Conservation (phyloP, 2,329 filamentous ascomycete genomes). For the Acrocalymma vagum region DNA sequence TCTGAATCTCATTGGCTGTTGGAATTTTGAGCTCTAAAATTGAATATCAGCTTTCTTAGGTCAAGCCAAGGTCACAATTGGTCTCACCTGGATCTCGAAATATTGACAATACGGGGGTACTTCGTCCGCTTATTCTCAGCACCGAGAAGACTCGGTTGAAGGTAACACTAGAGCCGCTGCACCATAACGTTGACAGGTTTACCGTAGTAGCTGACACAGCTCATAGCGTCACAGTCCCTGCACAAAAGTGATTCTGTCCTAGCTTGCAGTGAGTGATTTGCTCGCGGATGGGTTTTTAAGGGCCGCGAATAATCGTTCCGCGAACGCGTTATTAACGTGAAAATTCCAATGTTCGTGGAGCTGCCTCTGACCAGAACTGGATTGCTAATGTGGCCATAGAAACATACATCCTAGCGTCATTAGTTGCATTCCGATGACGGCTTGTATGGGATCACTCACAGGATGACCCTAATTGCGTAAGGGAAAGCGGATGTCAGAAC, state of each 20-base stretch:
- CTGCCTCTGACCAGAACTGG: too few species aligned
- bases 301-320: slow-evolving; percentile 2
- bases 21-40: slow-evolving; percentile 1
- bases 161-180: neutral
- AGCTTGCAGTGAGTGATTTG: slow-evolving; percentile 8
- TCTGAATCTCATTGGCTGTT: slow-evolving; percentile 9
- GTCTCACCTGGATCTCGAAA: slow-evolving; percentile 6
- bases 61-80: neutral
- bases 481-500: too few species aligned
- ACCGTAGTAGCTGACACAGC: slow-evolving; percentile 13
- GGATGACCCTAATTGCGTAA: too few species aligned
- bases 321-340: slow-evolving; percentile 19
- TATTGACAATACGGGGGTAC: slow-evolving; percentile 14
- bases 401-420: too few species aligned
- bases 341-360: slow-evolving; percentile 21
- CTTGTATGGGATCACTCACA: too few species aligned
- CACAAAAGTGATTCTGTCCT: slow-evolving; percentile 13
- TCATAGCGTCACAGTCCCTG: slow-evolving; percentile 8
- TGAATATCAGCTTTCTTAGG: neutral
- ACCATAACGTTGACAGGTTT: neutral
- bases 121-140: slow-evolving; percentile 5
- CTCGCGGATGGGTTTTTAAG: neutral
- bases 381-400: too few species aligned
- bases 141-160: slow-evolving; percentile 11
- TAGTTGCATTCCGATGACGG: too few species aligned